Evolutionary conservation across 1,284 basidiomycete genomes (phyloP).

Genomic region (Kwoniella shivajii): DNA sequence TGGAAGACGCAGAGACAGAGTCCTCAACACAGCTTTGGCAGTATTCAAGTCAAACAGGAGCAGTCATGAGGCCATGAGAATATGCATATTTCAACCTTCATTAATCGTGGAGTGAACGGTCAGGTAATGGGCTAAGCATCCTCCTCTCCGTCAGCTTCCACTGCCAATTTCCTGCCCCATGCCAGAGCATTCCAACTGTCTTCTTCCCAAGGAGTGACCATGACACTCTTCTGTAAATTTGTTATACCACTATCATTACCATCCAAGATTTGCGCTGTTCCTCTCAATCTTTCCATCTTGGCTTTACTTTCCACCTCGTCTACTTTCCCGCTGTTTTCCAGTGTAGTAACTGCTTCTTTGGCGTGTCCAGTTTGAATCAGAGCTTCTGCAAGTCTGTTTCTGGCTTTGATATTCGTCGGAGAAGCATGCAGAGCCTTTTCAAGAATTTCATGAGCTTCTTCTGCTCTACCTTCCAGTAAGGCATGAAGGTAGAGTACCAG

Average conservation of each 20-base stretch:
- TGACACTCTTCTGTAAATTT: conserved; percentile 66
- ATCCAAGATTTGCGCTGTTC: conserved; percentile 30
- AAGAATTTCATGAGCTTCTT: conserved; percentile 20
- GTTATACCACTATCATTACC: conserved; percentile 32
- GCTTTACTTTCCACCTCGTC: conserved; percentile 40
- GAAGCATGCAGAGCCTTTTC: conserved; percentile 15
- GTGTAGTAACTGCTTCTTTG: conserved; percentile 40
- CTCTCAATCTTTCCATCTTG: conserved; percentile 33
- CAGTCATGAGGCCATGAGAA: too few species aligned
- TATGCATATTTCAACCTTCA: too few species aligned
- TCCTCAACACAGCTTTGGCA: too few species aligned
- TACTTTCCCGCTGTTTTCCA: conserved; percentile 8
- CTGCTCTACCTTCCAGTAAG: conserved; percentile 16
- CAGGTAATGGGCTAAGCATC: too few species aligned
- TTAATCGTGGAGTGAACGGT: too few species aligned
- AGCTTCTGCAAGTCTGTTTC: conserved; percentile 28
- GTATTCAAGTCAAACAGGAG: too few species aligned
- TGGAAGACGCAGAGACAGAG: too few species aligned
- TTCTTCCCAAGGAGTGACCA: conserved; percentile 66
- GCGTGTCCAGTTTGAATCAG: conserved; percentile 32
- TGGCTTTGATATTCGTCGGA: conserved; percentile 3
- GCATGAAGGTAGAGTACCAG: conserved; percentile 38
- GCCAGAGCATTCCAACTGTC: conserved; percentile 60
- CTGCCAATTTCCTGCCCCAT: conserved; percentile 34
- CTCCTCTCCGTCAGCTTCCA: conserved; percentile 18